Evolutionary conservation across 75 land plant species (phyloP), one percentile per base, ranked within the genome.

Genomic region (Sequoia sempervirens): DNA sequence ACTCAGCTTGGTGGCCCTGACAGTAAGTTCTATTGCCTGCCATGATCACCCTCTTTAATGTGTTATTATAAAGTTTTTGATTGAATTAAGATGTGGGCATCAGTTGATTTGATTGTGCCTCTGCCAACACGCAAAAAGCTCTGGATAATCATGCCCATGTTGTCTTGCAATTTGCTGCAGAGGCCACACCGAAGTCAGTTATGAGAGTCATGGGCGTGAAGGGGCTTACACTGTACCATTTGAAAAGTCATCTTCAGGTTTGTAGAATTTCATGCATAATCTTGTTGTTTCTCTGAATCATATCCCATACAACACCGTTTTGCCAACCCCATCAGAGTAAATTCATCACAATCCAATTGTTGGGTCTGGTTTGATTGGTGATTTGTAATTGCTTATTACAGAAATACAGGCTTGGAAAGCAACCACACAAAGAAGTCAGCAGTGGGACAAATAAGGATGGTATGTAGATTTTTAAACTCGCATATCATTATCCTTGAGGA

Each of bases 161-260:
- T 50, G 53, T 12, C 53, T 68, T 75, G 15, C 36, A 70, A 75
- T 75, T 2, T 76, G 46, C 84, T 88, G 76, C 91, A 93, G 94
- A 91, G 82, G 93, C 94, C 26, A 93, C 93, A 34, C 94, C 93
- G 12, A 92, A 92, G 83, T 80, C 90, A 30, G 87, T 92, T 54
- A 75, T 93, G 83, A 93, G 93, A 70, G 14, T 87, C 46, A 93
- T 93, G 94, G 90, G 91, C 10, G 56, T 91, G 69, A 90, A 93
- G 83, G 94, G 94, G 58, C 90, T 93, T 82, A 93, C 94, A 15
- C 82, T 93, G 80, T 91, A 93, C 83, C 94, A 93, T 82, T 87
- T 93, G 78, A 93, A 93, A 84, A 93, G 94, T 75, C 94, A 93
- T 83, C 82, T 93, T 46, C 94, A 93, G 90, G 94, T 93, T 38